phyloP scores from a whole-genome alignment of 805 yeast species.

The Zygosaccharomyces bisporus region DNA sequence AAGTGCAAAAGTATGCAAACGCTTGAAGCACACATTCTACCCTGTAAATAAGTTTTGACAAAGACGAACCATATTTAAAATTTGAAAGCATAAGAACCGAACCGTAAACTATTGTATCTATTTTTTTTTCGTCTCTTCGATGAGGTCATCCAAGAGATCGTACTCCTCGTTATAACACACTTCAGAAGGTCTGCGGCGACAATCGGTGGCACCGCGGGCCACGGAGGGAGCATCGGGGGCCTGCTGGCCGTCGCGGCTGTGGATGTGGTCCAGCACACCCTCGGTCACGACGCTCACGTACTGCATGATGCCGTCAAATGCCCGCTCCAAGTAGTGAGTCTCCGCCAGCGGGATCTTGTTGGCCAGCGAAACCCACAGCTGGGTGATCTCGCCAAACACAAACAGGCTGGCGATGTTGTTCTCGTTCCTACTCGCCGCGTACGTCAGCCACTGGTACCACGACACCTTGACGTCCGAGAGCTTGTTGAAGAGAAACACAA shows the following conservation, averaged over 20 bases:
- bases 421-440: constrained; percentile 14
- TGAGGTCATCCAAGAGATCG: constrained; percentile 22
- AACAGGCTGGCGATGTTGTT: constrained; percentile 12
- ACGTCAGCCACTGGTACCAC: constrained; percentile 15
- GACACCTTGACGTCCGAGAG: constrained; percentile 17
- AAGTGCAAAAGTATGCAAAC: constrained; percentile 14
- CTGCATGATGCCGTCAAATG: constrained; percentile 9
- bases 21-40: background rate
- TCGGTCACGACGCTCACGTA: constrained; percentile 4
- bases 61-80: background rate
- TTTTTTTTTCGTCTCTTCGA: constrained; percentile 15
- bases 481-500: constrained; percentile 16
- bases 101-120: constrained; percentile 2
- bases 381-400: constrained; percentile 18
- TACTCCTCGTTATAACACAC: constrained; percentile 15
- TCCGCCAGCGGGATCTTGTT: constrained; percentile 11
- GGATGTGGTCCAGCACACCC: constrained; percentile 2
- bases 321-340: constrained; percentile 13
- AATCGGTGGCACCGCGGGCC: background rate
- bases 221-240: background rate
- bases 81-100: background rate
- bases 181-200: background rate
- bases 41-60: constrained; percentile 1
- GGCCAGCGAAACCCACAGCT: constrained; percentile 14
- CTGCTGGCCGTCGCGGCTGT: constrained; percentile 2